Base-by-base conservation (phyloP, 1,284 basidiomycete genomes). In the Ceratobasidium theobromae region DNA sequence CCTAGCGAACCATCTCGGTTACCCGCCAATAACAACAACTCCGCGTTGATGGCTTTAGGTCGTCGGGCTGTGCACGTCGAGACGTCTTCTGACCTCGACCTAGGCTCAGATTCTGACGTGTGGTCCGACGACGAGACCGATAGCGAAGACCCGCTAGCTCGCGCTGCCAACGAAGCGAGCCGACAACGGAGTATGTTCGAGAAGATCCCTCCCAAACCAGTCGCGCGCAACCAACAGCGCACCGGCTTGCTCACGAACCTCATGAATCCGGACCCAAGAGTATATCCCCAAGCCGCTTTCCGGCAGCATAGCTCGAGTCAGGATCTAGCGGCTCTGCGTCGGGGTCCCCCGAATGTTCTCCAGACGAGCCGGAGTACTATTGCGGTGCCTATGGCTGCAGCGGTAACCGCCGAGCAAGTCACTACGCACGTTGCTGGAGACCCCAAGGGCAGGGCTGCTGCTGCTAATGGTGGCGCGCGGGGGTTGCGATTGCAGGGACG, bases 111-210 rank as follows among this genome's bases (percentile, higher is more conserved):
- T 41, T 79, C 77, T 33, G 81, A 82, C 38, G 81, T 81, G 4
- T 81, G 80, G 67, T 68, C 54, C 33, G 70, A 70, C 28, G 68
- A 69, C 33, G 71, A 68, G 14, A 67, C 70, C 25, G 55, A 55
- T 27, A 71, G 69, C 25, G 68, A 69, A 21, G 69, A 69, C n/a
- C 70, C 51, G 25, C 41, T 53, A 30, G 58, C 54, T 73, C 73
- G 12, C 76, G 84, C 82, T 27, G 82, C 80, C n/a, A 67, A 83
- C 71, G 86, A 89, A 72, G 86, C 82, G 16, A 82, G 86, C 72
- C 81, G 87, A 4, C 84, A 91, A 72, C 81, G 82, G 33, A 85
- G 89, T 16, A 81, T 93, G 81, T 92, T 94, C 73, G 80, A 84
- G 66, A 93, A 92, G 76, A 79, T 88, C 9, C 83, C 40, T 84